Evolutionary conservation across 768 basidiomycete species (phyloP).

Genomic region (Auriscalpium vulgare): DNA sequence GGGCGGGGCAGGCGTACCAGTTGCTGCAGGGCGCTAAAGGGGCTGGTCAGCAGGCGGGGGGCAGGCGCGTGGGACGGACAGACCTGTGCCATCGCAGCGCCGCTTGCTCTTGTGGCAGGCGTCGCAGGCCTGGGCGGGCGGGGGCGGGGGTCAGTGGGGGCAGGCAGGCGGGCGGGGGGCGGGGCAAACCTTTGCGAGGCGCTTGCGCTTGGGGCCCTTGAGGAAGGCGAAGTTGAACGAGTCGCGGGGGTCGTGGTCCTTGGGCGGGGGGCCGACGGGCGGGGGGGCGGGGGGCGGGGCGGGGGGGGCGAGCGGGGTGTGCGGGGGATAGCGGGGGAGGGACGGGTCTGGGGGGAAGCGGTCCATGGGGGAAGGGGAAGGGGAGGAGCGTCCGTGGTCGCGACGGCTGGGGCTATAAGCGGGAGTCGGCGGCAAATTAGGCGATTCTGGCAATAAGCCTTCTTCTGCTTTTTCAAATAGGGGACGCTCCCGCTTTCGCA

Average conservation of each 20-base stretch:
- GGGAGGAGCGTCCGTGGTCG: not conserved
- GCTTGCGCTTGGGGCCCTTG: constrained; percentile 46
- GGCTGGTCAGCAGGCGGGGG: constrained; percentile 3
- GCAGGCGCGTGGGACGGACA: constrained; percentile 19
- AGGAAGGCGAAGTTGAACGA: constrained; percentile 34
- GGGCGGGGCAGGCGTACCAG: constrained; percentile 39
- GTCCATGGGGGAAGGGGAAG: constrained; percentile 1
- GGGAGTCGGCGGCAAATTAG: constrained; percentile 9
- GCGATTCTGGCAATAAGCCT: constrained; percentile 1
- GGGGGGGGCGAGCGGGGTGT: not conserved
- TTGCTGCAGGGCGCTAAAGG: constrained; percentile 69
- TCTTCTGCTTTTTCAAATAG: not conserved
- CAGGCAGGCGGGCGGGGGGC: no score
- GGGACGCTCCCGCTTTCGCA: not conserved
- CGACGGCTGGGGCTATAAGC: constrained; percentile 9
- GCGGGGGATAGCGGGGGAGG: not conserved
- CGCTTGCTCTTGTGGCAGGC: constrained; percentile 83
- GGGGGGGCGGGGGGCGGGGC: not conserved
- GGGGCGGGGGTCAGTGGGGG: not conserved
- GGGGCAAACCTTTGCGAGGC: constrained; percentile 48
- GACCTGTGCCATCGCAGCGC: constrained; percentile 75
- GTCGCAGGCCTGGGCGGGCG: constrained; percentile 56
- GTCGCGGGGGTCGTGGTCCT: constrained; percentile 20
- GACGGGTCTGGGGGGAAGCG: constrained; percentile 3
- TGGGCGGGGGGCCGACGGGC: constrained; percentile 2